Percentiles rank a stretch among this genome's conserved stretches.
Evolutionary conservation across 371 early-diverging fungal genomes (phyloP).

Genomic region (Apophysomyces variabilis): DNA sequence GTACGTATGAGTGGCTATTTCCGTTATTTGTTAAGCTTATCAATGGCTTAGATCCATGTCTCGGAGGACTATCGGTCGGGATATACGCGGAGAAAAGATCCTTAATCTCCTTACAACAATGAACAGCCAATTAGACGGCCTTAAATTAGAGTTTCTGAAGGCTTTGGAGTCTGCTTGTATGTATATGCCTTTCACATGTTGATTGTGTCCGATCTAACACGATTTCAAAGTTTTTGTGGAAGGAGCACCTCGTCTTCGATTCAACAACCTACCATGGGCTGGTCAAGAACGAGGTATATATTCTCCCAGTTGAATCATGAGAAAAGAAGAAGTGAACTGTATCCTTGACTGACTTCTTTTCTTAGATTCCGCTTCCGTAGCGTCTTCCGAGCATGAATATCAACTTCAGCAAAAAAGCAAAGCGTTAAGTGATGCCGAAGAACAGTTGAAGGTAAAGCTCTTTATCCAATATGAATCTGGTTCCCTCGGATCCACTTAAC

Average conservation of each 20-base stretch:
- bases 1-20: neutral
- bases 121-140: constrained; percentile 62
- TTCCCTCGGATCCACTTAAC: neutral
- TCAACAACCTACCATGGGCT: neutral
- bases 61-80: neutral
- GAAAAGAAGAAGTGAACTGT: no score
- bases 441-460: constrained; percentile 33
- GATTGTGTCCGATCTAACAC: neutral
- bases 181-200: neutral
- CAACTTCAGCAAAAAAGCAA: constrained; percentile 44
- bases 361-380: constrained; percentile 13
- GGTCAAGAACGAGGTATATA: neutral
- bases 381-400: constrained; percentile 22
- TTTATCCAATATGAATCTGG: neutral
- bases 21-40: neutral
- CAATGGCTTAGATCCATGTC: constrained; percentile 3
- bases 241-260: neutral
- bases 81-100: constrained; percentile 23
- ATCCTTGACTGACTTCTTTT: neutral
- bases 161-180: constrained; percentile 52
- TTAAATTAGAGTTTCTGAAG: constrained; percentile 62
- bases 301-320: no score
- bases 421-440: constrained; percentile 37
- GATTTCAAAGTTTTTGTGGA: neutral
- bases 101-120: constrained; percentile 40